These are phyloP conservation scores for Lichenothelia convexa DNA, from an alignment of 495 filamentous ascomycete species.

Conservation along the genomic window DNA sequence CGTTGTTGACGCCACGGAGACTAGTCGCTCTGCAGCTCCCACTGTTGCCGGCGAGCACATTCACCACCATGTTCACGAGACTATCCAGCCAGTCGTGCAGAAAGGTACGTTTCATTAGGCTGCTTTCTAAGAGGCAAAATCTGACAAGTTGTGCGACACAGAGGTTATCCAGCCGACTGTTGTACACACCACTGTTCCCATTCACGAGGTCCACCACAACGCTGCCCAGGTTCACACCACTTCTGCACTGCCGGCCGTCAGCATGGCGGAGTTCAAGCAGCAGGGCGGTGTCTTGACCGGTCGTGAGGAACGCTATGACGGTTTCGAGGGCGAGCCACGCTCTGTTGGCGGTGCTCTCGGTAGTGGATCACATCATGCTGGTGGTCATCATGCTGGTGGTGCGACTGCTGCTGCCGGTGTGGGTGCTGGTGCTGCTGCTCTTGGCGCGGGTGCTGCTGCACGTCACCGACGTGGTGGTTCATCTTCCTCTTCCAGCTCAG, in stretches of 20 bases:
- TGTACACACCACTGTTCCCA: constrained; percentile 46
- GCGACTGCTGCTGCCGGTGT: neutral
- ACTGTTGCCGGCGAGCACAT: constrained; percentile 40
- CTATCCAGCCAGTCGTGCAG: constrained; percentile 45
- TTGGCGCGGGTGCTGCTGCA: no score
- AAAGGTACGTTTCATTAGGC: constrained; percentile 19
- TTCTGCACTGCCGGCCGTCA: constrained; percentile 39
- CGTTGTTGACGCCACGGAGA: constrained; percentile 26
- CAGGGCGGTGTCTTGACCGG: constrained; percentile 37
- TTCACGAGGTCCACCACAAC: constrained; percentile 48
- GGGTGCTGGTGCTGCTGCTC: neutral
- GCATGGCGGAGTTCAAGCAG: constrained; percentile 38
- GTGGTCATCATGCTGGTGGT: neutral
- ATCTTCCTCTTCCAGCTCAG: no score
- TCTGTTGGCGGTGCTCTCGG: constrained; percentile 24
- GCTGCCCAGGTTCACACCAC: constrained; percentile 39
- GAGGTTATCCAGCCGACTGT: constrained; percentile 46
- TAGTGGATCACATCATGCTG: constrained; percentile 2
- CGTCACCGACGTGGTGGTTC: neutral
- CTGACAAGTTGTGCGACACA: constrained; percentile 1
- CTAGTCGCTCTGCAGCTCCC: constrained; percentile 26
- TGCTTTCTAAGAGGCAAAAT: neutral
- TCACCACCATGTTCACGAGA: constrained; percentile 45
- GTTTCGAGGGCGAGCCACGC: constrained; percentile 37
- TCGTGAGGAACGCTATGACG: constrained; percentile 33